Evolutionary conservation across 208 protist genomes (phyloP).

Genomic region (Trypanosoma theileri): DNA sequence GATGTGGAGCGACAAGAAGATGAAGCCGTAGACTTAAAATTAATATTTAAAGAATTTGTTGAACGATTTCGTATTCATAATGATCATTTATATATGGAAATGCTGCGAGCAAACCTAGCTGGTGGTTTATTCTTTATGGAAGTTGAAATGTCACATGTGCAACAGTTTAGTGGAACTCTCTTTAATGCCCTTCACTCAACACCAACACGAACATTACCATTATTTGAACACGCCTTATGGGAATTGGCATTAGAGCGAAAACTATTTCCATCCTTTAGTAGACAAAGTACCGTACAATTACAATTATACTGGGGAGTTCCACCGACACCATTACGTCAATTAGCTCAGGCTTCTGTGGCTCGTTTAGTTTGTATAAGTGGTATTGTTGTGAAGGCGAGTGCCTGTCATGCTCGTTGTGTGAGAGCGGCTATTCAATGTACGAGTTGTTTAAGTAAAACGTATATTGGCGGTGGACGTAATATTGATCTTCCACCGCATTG

Average conservation of each 20-base stretch:
- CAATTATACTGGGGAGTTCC: constrained; percentile 88
- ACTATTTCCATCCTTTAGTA: constrained; percentile 60
- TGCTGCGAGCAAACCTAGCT: constrained; percentile 83
- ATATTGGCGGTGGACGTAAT: constrained; percentile 69
- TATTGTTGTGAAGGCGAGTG: constrained; percentile 89
- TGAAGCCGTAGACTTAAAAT: constrained; percentile 55
- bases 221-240: constrained; percentile 84
- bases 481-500: constrained; percentile 86
- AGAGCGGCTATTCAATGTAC: constrained; percentile 89
- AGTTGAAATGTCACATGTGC: constrained; percentile 80
- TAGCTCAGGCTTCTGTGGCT: constrained; percentile 79
- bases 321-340: constrained; percentile 73
- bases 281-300: constrained; percentile 80
- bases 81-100: constrained; percentile 84
- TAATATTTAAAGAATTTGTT: constrained; percentile 81
- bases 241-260: constrained; percentile 74
- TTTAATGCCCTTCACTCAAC: constrained; percentile 67
- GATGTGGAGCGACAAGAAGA: constrained; percentile 30
- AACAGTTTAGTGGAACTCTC: constrained; percentile 80
- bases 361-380: constrained; percentile 83
- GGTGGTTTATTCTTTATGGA: constrained; percentile 85
- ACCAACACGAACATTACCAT: constrained; percentile 70
- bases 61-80: constrained; percentile 76
- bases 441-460: constrained; percentile 87
- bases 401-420: constrained; percentile 77